These are phyloP conservation scores for Amauroascus niger DNA, from an alignment of 2,329 filamentous ascomycete species.

Conservation along the genomic window DNA sequence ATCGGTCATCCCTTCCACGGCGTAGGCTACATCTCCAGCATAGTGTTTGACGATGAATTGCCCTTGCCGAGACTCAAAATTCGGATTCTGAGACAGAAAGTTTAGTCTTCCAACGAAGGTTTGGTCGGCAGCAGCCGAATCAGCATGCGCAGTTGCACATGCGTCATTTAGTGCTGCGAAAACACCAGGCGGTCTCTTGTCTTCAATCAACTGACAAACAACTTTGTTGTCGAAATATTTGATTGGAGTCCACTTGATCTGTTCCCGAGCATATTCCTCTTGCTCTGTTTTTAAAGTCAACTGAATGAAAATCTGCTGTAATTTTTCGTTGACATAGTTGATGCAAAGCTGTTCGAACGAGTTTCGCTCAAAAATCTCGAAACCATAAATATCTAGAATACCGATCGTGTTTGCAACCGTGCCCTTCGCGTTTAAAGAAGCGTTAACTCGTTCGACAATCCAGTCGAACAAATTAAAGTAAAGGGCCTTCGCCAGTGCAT, in stretches of 20 bases:
- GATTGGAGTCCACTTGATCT: slow-evolving; percentile 98
- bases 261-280: slow-evolving; percentile 89
- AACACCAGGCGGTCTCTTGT: slow-evolving; percentile 77
- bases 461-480: slow-evolving; percentile 98
- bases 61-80: slow-evolving; percentile 83
- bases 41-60: slow-evolving; percentile 99
- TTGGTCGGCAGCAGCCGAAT: slow-evolving; percentile 84
- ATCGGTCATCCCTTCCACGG: slow-evolving; percentile 92
- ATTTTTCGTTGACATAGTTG: slow-evolving; percentile 98
- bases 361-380: slow-evolving; percentile 98
- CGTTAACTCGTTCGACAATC: slow-evolving; percentile 89
- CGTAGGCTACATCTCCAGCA: slow-evolving; percentile 90
- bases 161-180: slow-evolving; percentile 96
- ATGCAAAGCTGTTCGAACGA: slow-evolving; percentile 98
- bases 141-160: slow-evolving; percentile 94
- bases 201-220: slow-evolving; percentile 93
- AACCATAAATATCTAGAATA: slow-evolving; percentile 97
- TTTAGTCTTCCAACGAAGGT: slow-evolving; percentile 93
- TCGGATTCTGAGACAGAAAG: slow-evolving; percentile 73
- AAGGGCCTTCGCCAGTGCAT: slow-evolving; percentile 88
- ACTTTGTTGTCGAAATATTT: slow-evolving; percentile 99
- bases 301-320: slow-evolving; percentile 99
- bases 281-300: slow-evolving; percentile 93
- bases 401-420: slow-evolving; percentile 75
- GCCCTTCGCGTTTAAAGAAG: slow-evolving; percentile 70